These are phyloP conservation scores for Diplocarpon rosae DNA, from an alignment of 2,329 filamentous ascomycete genomes.

Conservation along the genomic window DNA sequence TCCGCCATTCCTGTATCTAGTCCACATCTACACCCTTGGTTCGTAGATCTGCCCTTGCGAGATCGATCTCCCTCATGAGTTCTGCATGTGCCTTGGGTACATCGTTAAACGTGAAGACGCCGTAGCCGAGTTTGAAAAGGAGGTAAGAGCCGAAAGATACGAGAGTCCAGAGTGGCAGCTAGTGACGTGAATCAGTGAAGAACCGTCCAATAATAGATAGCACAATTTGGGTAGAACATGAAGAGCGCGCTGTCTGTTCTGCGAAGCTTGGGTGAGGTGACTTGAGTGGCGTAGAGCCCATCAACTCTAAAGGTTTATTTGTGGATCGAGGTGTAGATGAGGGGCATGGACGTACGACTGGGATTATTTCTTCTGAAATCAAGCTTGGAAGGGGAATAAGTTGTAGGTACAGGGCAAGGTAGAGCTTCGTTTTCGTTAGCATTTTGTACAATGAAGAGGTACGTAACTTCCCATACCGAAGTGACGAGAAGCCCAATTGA, in stretches of 20 bases:
- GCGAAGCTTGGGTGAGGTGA: background rate
- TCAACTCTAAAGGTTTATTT: background rate
- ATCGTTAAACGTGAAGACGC: slow-evolving; percentile 94
- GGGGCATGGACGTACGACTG: slow-evolving; percentile 56
- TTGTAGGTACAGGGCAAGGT: slow-evolving; percentile 75
- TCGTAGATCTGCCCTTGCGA: slow-evolving; percentile 64
- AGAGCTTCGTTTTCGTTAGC: slow-evolving; percentile 49
- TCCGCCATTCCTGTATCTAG: slow-evolving; percentile 10
- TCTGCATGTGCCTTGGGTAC: slow-evolving; percentile 84
- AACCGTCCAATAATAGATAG: background rate
- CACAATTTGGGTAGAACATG: background rate
- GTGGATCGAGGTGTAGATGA: background rate
- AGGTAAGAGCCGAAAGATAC: slow-evolving; percentile 88
- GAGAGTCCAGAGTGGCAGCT: slow-evolving; percentile 90
- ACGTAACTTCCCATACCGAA: slow-evolving; percentile 47
- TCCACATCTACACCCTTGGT: slow-evolving; percentile 56
- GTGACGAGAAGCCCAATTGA: slow-evolving; percentile 78
- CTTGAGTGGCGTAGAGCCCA: background rate
- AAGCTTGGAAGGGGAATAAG: slow-evolving; percentile 69
- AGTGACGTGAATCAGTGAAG: slow-evolving; percentile 6
- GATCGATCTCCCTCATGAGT: slow-evolving; percentile 72
- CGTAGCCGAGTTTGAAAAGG: slow-evolving; percentile 81
- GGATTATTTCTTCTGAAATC: slow-evolving; percentile 76
- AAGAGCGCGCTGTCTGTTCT: background rate
- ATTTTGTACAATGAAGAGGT: slow-evolving; percentile 2